Percentiles rank a stretch among this genome's conserved stretches.
Conservation (phyloP, 2,329 filamentous ascomycete species). For the Neopestalotiopsis sp. region DNA sequence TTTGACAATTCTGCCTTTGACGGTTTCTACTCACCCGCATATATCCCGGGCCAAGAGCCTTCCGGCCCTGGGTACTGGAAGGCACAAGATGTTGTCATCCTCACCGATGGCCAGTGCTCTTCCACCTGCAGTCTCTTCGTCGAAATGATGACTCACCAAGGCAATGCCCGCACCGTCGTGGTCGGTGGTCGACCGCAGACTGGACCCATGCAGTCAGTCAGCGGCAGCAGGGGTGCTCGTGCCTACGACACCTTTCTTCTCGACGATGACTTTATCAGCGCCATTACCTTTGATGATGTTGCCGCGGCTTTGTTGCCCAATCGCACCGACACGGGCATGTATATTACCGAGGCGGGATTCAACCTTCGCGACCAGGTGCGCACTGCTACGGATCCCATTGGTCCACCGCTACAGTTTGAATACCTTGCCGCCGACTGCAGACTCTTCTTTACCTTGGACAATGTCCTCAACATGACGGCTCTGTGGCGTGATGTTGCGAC, state of each 20-base stretch:
- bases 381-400: constrained; percentile 15
- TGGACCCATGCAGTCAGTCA: constrained; percentile 60
- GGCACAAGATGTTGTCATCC: constrained; percentile 1
- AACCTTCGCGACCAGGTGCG: constrained; percentile 34
- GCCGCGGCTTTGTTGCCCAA: constrained; percentile 20
- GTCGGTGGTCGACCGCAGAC: constrained; percentile 59
- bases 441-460: constrained; percentile 61
- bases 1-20: constrained; percentile 23
- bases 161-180: constrained; percentile 38
- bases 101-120: constrained; percentile 36
- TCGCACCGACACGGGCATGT: constrained; percentile 25
- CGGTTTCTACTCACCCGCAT: constrained; percentile 14
- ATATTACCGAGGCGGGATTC: constrained; percentile 22
- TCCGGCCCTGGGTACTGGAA: not conserved
- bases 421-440: constrained; percentile 66
- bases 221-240: constrained; percentile 66
- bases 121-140: constrained; percentile 37
- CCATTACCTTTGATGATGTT: constrained; percentile 8
- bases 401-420: constrained; percentile 60
- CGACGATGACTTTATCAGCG: constrained; percentile 22
- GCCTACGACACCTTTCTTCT: constrained; percentile 26
- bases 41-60: constrained; percentile 12
- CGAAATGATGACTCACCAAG: constrained; percentile 35
- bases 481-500: constrained; percentile 55
- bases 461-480: constrained; percentile 54